Evolutionary conservation across 441 rosid genomes (phyloP).

Genomic region (Capsella rubella): DNA sequence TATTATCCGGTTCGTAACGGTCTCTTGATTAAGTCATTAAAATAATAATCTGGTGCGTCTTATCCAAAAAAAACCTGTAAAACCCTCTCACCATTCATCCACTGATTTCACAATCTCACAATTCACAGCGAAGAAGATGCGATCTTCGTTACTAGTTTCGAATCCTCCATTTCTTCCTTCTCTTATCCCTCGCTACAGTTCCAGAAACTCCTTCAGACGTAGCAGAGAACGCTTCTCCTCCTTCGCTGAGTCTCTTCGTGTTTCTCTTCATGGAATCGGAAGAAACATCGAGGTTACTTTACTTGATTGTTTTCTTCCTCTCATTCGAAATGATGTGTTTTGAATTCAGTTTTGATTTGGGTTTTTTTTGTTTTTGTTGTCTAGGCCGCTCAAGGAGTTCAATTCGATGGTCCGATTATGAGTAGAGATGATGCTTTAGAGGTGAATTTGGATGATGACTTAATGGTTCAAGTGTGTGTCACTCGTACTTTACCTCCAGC

Average conservation of each 20-base stretch:
- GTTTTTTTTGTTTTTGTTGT: slow-evolving; percentile 9
- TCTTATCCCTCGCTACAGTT: slow-evolving; percentile 30
- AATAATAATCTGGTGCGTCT: slow-evolving; percentile 10
- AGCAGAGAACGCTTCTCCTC: slow-evolving; percentile 33
- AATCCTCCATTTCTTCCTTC: slow-evolving; percentile 40
- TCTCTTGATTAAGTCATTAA: too few relatives aligned
- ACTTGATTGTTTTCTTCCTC: neutral
- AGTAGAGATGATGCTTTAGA: slow-evolving; percentile 48
- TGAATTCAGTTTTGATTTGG: neutral
- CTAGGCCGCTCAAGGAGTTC: slow-evolving; percentile 57
- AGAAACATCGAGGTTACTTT: slow-evolving; percentile 30
- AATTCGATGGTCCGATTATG: slow-evolving; percentile 67
- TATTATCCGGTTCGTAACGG: too few relatives aligned
- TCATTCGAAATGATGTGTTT: neutral
- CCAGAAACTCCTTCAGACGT: slow-evolving; percentile 30
- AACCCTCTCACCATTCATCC: slow-evolving; percentile 24
- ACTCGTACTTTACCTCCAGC: slow-evolving; percentile 81
- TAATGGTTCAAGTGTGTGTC: slow-evolving; percentile 68
- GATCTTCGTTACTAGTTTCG: slow-evolving; percentile 31
- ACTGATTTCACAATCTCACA: neutral
- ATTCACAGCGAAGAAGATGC: slow-evolving; percentile 11
- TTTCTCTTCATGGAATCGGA: slow-evolving; percentile 32
- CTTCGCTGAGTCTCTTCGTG: slow-evolving; percentile 36
- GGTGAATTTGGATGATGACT: slow-evolving; percentile 51
- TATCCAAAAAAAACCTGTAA: slow-evolving; percentile 34